Evolutionary conservation across 2,329 filamentous ascomycete genomes (phyloP), one percentile per base, ranked within the genome.

Genomic region (Aspergillus sergii): DNA sequence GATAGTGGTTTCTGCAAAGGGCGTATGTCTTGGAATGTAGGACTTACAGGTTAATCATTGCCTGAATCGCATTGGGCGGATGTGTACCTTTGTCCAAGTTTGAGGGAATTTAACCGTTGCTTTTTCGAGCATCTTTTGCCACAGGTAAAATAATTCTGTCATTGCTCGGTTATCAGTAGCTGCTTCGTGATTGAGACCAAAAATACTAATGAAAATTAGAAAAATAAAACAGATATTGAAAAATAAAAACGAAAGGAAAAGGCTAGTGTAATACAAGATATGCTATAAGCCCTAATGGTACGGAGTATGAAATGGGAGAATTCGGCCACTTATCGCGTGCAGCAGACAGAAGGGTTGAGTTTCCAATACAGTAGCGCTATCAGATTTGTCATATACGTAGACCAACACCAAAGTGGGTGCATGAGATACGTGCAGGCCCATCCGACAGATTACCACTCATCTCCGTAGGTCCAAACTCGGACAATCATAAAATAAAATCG

Each of bases 311-410:
- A 48, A 26, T 28, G 12, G 12, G 45, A 28, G 12, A 19, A 50
- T 50, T 16, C 46, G 8, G 46, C 23, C 43, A 12, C 43, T 21
- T 45, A 12, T n/a, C n/a, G 21, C 21, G 21, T 30, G 26, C 9
- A 32, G 9, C 30, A 23, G 48, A 51, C 21, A 28, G 45, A 48
- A 23, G 23, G 23, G 23, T 8, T 48, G 19, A 48, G 23, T 50
- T 50, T 50, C 46, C 46, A 50, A 50, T n/a, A 30, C 46, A 57
- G 55, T 39, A 58, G 28, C 36, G 34, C 26, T 28, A 58, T 59
- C 57, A 59, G 57, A 59, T 59, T 59, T 59, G 57, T 59, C 57
- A 59, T 59, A 50, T 59, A 28, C 26, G 26, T 28, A 28, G 57
- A 59, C 45, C 50, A 36, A 36, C 57, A 36, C 57, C 30, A 41